Evolutionary conservation across 2,329 filamentous ascomycete genomes (phyloP), one percentile per base, ranked within the genome.

Genomic region (Didymella glomerata): DNA sequence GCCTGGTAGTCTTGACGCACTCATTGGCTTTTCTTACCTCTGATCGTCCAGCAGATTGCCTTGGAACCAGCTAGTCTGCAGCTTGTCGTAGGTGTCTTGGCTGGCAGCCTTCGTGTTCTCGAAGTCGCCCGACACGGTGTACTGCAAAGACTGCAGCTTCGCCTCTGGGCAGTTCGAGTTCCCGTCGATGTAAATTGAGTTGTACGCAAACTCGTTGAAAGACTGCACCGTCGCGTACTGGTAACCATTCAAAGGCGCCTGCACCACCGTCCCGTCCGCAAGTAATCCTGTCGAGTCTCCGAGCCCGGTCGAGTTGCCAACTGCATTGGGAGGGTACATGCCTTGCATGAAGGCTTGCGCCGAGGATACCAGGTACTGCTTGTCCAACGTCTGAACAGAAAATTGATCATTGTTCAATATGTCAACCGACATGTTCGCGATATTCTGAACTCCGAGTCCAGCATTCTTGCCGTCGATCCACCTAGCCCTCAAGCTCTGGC

Each of bases 271-370:
- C 1, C 81, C 80, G 71, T 87, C 83, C n/a, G 82, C 79, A 22
- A 83, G 70, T 10, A 80, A 65, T 18, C 76, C 78, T n/a, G 77
- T 73, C 6, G 73, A 67, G 57, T 79, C 73, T 9, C 59, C 56
- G 16, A 56, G 24, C 22, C 61, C 63, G 10, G 61, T 68, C 9
- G 61, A 54, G 27, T 67, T 73, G 22, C 40, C 48, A 4, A 77
- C 72, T 3, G 72, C 68, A 47, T 74, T 71, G 1, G 85, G 84
- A 32, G 86, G 86, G 68, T 87, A 88, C 10, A 88, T 74, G 8
- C 84, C 85, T 69, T 88, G 85, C 78, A 88, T 81, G 66, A 88
- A 88, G 2, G 86, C 85, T 64, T 85, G 83, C 13, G 85, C 85
- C 3, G 85, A 85, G 1, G 81, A 81, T 32, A 81, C 69, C 2